Percentiles rank a stretch among this genome's conserved stretches.
These are phyloP conservation scores for Saturnispora sekii DNA, from an alignment of 805 yeast species.

Conservation along the genomic window DNA sequence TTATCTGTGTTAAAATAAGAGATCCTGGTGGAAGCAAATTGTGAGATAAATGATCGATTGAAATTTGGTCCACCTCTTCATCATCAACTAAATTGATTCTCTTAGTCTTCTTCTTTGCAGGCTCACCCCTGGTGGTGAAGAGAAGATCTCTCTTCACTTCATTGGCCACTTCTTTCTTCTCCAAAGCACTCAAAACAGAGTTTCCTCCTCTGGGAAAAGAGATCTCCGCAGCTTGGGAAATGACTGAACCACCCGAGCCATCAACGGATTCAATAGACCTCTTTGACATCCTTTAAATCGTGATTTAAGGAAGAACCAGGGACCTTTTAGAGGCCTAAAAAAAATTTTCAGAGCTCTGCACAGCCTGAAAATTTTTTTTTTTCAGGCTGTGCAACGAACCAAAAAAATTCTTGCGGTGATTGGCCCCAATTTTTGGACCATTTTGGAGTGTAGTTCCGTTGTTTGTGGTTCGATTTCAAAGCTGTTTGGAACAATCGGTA, in stretches of 20 bases:
- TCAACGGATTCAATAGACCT: constrained; percentile 39
- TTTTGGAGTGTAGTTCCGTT: no score
- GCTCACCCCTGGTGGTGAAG: constrained; percentile 30
- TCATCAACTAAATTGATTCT: constrained; percentile 25
- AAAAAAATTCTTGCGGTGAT: no score
- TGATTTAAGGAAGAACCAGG: not conserved
- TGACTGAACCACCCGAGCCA: constrained; percentile 19
- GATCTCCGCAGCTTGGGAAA: constrained; percentile 32
- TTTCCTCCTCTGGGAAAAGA: constrained; percentile 96
- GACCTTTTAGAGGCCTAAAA: not conserved
- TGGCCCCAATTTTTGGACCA: no score
- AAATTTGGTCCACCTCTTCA: constrained; percentile 18
- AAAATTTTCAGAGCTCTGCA: not conserved
- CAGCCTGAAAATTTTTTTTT: not conserved
- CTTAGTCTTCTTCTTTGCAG: constrained; percentile 21
- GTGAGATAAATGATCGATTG: constrained; percentile 54
- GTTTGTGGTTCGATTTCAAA: no score
- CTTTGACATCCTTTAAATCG: constrained; percentile 22
- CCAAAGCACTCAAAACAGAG: constrained; percentile 76
- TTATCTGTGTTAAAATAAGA: constrained; percentile 66
- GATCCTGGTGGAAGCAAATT: constrained; percentile 63
- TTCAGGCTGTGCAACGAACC: no score
- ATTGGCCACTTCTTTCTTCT: constrained; percentile 83
- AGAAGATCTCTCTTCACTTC: constrained; percentile 86
- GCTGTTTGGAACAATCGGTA: no score